phyloP scores from a whole-genome alignment of 1,284 basidiomycete genomes.

The Sanghuangporus weigelae region DNA sequence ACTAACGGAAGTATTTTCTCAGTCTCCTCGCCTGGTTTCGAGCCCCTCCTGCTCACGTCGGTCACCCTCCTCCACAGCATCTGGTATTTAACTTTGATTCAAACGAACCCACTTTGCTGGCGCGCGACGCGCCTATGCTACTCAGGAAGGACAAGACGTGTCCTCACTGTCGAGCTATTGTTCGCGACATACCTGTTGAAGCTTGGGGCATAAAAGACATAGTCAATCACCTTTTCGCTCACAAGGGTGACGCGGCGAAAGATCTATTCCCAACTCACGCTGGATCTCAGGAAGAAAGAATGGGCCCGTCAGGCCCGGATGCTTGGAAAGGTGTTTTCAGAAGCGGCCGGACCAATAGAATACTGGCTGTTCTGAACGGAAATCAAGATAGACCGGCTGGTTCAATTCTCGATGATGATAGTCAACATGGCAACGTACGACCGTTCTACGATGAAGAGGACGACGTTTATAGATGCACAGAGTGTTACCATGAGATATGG shows the following conservation, averaged over 20 bases:
- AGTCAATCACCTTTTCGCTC: conserved; percentile 39
- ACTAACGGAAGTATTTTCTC: conserved; percentile 3
- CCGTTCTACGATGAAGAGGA: conserved; percentile 68
- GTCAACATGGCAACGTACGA: conserved; percentile 27
- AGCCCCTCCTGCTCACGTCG: conserved; percentile 30
- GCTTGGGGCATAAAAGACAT: conserved; percentile 70
- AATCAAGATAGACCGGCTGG: not conserved
- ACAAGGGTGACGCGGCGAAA: conserved; percentile 46
- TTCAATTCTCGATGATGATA: not conserved
- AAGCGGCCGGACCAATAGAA: not conserved
- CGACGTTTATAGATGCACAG: conserved; percentile 64
- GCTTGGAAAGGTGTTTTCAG: conserved; percentile 19
- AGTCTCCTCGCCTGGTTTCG: conserved; percentile 76
- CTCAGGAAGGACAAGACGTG: conserved; percentile 51
- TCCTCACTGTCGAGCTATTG: conserved; percentile 62
- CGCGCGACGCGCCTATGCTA: conserved; percentile 7
- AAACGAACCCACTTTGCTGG: conserved; percentile 7
- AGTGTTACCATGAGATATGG: conserved; percentile 73
- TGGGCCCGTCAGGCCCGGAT: not conserved
- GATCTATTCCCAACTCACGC: conserved; percentile 21
- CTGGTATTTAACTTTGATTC: conserved; percentile 27
- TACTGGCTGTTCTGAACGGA: not conserved
- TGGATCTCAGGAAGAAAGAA: not conserved
- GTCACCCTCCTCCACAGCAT: conserved; percentile 21
- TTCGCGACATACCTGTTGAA: conserved; percentile 58